Evolutionary conservation across 1,139 yeast genomes (phyloP), one percentile per base, ranked within the genome.

Genomic region (Hyphopichia fennica): DNA sequence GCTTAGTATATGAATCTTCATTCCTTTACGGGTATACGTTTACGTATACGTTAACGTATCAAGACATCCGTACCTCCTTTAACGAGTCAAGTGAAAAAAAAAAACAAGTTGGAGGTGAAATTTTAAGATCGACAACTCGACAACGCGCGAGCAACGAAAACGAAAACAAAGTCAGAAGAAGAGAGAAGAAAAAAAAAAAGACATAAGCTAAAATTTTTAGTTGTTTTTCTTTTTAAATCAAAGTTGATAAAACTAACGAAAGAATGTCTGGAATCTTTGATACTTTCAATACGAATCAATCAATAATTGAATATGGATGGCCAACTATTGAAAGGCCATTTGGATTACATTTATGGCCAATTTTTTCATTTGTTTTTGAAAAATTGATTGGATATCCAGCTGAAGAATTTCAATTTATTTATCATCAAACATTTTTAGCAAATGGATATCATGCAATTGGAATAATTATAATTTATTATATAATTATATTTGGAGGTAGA

Each of bases 341-440:
- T 64, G 99, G 99, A 39, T 50, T 93, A 41, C 79, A 87, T 56
- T 73, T 93, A 49, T 93, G 96, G 96, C 95, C 96, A 25, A 68
- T 91, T 46, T 89, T 93, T 65, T 81, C 84, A 57, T 69, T 68
- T 49, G 68, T 69, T 22, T 83, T 82, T 54, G 78, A 74, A 46
- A 44, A 58, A 40, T 56, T 76, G 28, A 64, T 69, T 36, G 91
- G 89, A 32, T 81, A 80, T 58, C 72, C 79, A 2, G 95, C 96
- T 34, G 84, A 83, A 46, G 81, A 84, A 41, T 93, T 93, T 60
- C 69, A 77, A 54, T 93, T 88, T 60, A 64, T 81, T 41, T 77
- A 81, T 57, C 80, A 81, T 58, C 61, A 76, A 49, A 87, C 95
- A 2, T 79, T 82, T 51, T 64, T 86, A 64, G 87, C 87, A 36